These are phyloP conservation scores for Raffaelea arxii DNA, from an alignment of 2,329 filamentous ascomycete genomes.

Conservation along the genomic window DNA sequence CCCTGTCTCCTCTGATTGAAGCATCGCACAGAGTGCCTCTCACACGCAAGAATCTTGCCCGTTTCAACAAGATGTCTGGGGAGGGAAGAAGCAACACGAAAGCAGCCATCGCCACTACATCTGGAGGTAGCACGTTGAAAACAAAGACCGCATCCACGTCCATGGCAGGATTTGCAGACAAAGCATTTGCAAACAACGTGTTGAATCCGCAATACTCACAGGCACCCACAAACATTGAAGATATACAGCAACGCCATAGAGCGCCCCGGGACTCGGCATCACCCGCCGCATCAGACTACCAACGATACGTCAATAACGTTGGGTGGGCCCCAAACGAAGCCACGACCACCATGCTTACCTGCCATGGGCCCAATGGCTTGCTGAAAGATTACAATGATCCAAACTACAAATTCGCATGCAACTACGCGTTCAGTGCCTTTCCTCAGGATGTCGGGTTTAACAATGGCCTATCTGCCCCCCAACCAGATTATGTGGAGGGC, in stretches of 20 bases:
- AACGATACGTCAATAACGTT: slow-evolving; percentile 8
- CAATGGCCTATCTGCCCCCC: slow-evolving; percentile 16
- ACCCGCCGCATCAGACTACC: slow-evolving; percentile 8
- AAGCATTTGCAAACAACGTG: slow-evolving; percentile 12
- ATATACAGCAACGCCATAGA: slow-evolving; percentile 7
- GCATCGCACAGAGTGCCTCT: too few relatives aligned
- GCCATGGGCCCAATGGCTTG: too few relatives aligned
- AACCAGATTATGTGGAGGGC: slow-evolving; percentile 20
- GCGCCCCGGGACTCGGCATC: slow-evolving; percentile 7
- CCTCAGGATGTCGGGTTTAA: slow-evolving; percentile 19
- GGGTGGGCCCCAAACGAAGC: slow-evolving; percentile 10
- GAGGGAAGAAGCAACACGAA: neutral
- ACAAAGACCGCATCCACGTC: slow-evolving; percentile 7
- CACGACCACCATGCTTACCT: too few relatives aligned
- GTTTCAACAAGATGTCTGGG: slow-evolving; percentile 5
- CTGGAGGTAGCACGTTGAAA: neutral
- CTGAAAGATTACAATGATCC: slow-evolving; percentile 6
- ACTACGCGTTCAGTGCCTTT: slow-evolving; percentile 15
- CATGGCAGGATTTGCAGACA: slow-evolving; percentile 7
- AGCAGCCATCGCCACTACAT: neutral
- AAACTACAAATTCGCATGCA: slow-evolving; percentile 9
- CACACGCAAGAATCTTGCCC: slow-evolving; percentile 7
- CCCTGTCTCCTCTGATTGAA: too few relatives aligned
- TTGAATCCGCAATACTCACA: slow-evolving; percentile 9
- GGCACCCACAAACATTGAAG: slow-evolving; percentile 12